These are phyloP conservation scores for Geum urbanum DNA, from an alignment of 306 rosid species.

Conservation along the genomic window DNA sequence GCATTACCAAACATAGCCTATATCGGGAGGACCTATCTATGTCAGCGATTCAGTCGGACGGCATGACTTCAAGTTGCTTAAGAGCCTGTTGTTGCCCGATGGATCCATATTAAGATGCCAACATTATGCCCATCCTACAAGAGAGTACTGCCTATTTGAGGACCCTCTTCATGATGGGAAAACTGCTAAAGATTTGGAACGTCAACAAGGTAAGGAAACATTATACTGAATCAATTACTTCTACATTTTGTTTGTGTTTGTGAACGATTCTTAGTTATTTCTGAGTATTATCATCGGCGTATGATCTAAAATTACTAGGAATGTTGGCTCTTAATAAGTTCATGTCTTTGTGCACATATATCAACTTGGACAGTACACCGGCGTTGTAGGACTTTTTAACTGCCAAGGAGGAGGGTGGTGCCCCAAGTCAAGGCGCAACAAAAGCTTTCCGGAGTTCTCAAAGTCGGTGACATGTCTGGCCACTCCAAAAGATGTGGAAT, in stretches of 20 bases:
- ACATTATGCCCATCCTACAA: constrained; percentile 68
- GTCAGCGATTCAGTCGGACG: constrained; percentile 63
- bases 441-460: constrained; percentile 40
- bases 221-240: too few relatives aligned
- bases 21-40: constrained; percentile 77
- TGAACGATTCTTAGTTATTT: too few relatives aligned
- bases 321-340: too few relatives aligned
- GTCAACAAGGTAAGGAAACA: constrained; percentile 73
- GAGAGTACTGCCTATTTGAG: constrained; percentile 65
- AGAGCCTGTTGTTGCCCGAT: constrained; percentile 55
- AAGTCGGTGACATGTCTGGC: constrained; percentile 37
- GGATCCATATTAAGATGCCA: constrained; percentile 68
- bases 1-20: not conserved
- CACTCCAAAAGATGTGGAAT: constrained; percentile 55
- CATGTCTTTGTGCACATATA: not conserved
- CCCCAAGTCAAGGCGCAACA: constrained; percentile 46
- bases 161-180: constrained; percentile 71
- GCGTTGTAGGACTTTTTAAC: constrained; percentile 62
- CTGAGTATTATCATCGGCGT: too few relatives aligned
- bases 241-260: too few relatives aligned
- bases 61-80: constrained; percentile 66
- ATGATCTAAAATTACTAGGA: too few relatives aligned
- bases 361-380: constrained; percentile 41
- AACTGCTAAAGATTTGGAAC: constrained; percentile 89
- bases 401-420: constrained; percentile 95